A percentile compares a stretch with the other conserved stretches of the same genome.
Conservation (phyloP, 805 yeast genomes). For the Saccharomycopsis guyanensis region DNA sequence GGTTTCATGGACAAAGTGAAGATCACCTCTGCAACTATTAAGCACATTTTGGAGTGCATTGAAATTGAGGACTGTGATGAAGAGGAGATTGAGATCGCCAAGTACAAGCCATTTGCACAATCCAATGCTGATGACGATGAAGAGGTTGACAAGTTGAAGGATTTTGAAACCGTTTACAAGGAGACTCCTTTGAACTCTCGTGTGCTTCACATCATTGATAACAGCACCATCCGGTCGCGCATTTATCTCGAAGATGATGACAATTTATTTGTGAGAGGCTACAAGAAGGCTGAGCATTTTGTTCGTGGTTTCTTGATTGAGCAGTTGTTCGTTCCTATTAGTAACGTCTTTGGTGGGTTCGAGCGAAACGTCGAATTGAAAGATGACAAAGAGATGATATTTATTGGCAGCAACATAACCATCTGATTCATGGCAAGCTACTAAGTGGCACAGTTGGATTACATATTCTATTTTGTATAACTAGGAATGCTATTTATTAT, state of each 20-base stretch:
- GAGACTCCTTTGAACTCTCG: slow-evolving; percentile 20
- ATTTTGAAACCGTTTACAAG: not conserved
- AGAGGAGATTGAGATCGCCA: slow-evolving; percentile 18
- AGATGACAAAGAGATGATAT: slow-evolving; percentile 23
- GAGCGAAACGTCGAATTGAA: slow-evolving; percentile 12
- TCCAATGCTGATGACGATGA: slow-evolving; percentile 11
- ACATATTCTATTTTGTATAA: too few species aligned
- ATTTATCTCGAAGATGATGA: not conserved
- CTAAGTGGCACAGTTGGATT: too few species aligned
- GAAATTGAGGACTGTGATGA: slow-evolving; percentile 15
- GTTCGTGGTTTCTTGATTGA: slow-evolving; percentile 19
- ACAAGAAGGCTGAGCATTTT: not conserved
- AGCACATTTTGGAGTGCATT: slow-evolving; percentile 21
- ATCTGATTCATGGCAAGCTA: slow-evolving; percentile 5
- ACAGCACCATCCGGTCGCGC: slow-evolving; percentile 22
- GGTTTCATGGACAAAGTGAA: slow-evolving; percentile 40
- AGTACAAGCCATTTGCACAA: slow-evolving; percentile 7
- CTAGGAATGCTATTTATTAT: too few species aligned
- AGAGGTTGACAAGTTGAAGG: not conserved
- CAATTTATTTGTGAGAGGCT: slow-evolving; percentile 2
- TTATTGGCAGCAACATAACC: slow-evolving; percentile 22
- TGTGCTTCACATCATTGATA: slow-evolving; percentile 26
- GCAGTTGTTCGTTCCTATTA: slow-evolving; percentile 20
- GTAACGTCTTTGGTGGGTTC: slow-evolving; percentile 21
- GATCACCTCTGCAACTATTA: slow-evolving; percentile 23